These are phyloP conservation scores for Prunus persica DNA, from an alignment of 306 rosid genomes.

Conservation along the genomic window Prunus_persica_NCBIv2 NC_034010.1:30087001-30087500, in stretches of 20 bases:
- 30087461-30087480: slow-evolving; percentile 7
- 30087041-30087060: neutral
- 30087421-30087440: neutral
- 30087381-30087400: neutral
- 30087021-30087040: neutral
- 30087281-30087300: slow-evolving; percentile 14
- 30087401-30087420: neutral
- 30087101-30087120: neutral
- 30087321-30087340: neutral
- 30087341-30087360: neutral
- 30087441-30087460: neutral
- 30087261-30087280: slow-evolving; percentile 99
- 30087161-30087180: slow-evolving; percentile 15
- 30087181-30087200: slow-evolving; percentile 33
- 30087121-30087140: neutral
- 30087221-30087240: slow-evolving; percentile 88
- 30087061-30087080: neutral
- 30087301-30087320: neutral
- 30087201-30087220: slow-evolving; percentile 97
- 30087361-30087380: neutral
- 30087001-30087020: neutral
- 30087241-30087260: slow-evolving; percentile 99
- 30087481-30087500: slow-evolving; percentile 26
- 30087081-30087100: neutral
- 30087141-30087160: neutral